These are phyloP conservation scores for Polytolypa hystricis DNA, from an alignment of 2,329 filamentous ascomycete species.

Conservation along the genomic window DNA sequence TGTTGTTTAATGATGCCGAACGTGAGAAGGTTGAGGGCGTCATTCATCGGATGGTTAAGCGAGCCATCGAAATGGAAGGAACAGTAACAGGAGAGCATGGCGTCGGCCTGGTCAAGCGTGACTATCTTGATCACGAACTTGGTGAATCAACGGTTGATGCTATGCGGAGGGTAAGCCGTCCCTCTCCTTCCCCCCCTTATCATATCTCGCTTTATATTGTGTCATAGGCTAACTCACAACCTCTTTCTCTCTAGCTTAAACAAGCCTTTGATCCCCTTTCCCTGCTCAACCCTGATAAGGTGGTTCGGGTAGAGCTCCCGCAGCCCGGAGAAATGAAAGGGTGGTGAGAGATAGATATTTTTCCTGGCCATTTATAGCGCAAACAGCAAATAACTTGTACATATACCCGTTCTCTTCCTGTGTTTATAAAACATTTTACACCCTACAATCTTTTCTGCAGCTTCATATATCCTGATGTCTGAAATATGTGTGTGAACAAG, in stretches of 20 bases:
- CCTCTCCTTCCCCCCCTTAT: conserved; percentile 1
- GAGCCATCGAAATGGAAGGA: conserved; percentile 58
- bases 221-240: no score
- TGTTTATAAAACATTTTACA: no score
- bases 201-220: no score
- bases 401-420: neutral
- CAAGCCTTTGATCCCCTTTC: conserved; percentile 56
- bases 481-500: no score
- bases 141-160: conserved; percentile 50
- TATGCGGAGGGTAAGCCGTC: conserved; percentile 48
- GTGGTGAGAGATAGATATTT: conserved; percentile 33
- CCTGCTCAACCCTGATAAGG: conserved; percentile 54
- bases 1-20: conserved; percentile 50
- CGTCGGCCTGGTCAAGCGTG: conserved; percentile 58
- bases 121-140: conserved; percentile 52
- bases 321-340: conserved; percentile 38
- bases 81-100: conserved; percentile 65
- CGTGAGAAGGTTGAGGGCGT: conserved; percentile 45
- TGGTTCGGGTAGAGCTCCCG: conserved; percentile 45
- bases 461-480: no score
- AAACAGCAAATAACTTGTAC: neutral
- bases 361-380: neutral
- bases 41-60: conserved; percentile 59
- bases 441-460: no score
- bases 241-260: conserved; percentile 41